Evolutionary conservation across 2,329 filamentous ascomycete species (phyloP), one percentile per base, ranked within the genome.

Genomic region (Aspergillus brunneoviolaceus): DNA sequence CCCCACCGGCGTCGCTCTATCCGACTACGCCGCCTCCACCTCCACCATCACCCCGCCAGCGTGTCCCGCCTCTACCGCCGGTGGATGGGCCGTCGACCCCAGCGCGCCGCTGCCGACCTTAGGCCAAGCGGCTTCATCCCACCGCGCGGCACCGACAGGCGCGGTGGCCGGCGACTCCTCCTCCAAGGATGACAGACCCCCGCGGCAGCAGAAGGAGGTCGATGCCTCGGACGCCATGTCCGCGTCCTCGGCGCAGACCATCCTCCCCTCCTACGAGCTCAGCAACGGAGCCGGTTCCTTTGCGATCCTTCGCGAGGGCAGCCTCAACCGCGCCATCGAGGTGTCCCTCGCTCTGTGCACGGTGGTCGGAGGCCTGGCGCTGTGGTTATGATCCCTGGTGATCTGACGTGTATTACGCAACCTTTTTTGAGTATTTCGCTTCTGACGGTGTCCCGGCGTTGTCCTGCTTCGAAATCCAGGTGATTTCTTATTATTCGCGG

Each of bases 51-150:
- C 85, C 1, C 84, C 89, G 1, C 85, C 89, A 3, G 77, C 83
- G 2, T 96, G 92, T 75, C 92, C 92, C 7, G 78, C 82, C 1
- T 88, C 85, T 29, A 94, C 90, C 0, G 70, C 81, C 1, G 85
- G 83, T 27, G 85, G 85, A 33, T 96, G 92, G 92, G 80, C 86
- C 21, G 85, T 96, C 3, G 79, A 91, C 67, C 88, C 89, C 16
- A 85, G 87, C 64, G 86, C 88, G 3, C 75, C 83, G 12, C 81
- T 96, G 25, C 92, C 92, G 0, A 87, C 85, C 2, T 67, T 95
- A 7, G 90, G 88, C 14, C 81, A 87, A 67, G 80, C 39, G 39
- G 6, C 39, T 2, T 6, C 39, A 7, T 45, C 77, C 61, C 53
- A 61, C 23, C 49, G 19, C 12, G 39, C 58, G 12, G 5, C 48